phyloP scores from a whole-genome alignment of 306 rosid genomes.

The cucumber (Cucumis sativus) region Cucumber_9930_V3 NC_026660.2:4718501-4719000 shows the following conservation, averaged over 20 bases:
- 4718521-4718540: background rate
- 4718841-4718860: constrained; percentile 35
- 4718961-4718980: background rate
- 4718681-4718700: constrained; percentile 67
- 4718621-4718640: constrained; percentile 8
- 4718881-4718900: background rate
- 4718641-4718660: constrained; percentile 47
- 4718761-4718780: constrained; percentile 82
- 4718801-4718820: constrained; percentile 76
- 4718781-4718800: constrained; percentile 76
- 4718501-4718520: background rate
- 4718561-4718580: background rate
- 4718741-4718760: constrained; percentile 90
- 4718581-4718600: background rate
- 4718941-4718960: background rate
- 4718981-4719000: background rate
- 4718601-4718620: background rate
- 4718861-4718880: background rate
- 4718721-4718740: constrained; percentile 83
- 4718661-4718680: constrained; percentile 74
- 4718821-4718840: constrained; percentile 83
- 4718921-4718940: background rate
- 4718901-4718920: background rate
- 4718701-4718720: constrained; percentile 64
- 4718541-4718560: background rate